Conservation (phyloP, 2,329 filamentous ascomycete species). For the Metarhizium anisopliae region DNA sequence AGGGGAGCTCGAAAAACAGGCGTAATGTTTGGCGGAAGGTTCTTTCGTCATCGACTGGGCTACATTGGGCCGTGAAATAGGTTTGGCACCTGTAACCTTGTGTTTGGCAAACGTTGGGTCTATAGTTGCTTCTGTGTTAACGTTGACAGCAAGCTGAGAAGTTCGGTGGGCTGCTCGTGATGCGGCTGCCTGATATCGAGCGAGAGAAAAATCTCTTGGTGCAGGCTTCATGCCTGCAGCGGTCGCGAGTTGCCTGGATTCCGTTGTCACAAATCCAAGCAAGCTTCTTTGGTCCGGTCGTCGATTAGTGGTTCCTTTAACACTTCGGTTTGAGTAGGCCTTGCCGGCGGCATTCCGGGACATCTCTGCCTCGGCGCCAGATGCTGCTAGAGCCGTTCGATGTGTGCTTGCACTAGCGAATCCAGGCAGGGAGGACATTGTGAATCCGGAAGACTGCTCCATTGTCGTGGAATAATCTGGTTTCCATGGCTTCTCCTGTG, state of each 20-base stretch:
- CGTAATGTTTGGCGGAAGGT: constrained; percentile 36
- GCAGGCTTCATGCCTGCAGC: constrained; percentile 7
- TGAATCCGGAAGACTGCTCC: constrained; percentile 49
- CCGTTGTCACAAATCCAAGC: constrained; percentile 28
- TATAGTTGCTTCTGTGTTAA: constrained; percentile 14
- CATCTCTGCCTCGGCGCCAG: constrained; percentile 10
- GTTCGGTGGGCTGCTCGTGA: constrained; percentile 12
- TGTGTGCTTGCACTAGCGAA: constrained; percentile 56
- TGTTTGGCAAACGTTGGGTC: constrained; percentile 26
- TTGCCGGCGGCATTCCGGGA: constrained; percentile 4
- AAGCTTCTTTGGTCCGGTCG: constrained; percentile 32
- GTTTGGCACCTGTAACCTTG: constrained; percentile 30
- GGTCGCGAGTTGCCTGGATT: constrained; percentile 7
- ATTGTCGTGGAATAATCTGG: constrained; percentile 51
- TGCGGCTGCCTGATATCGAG: constrained; percentile 18
- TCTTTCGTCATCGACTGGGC: constrained; percentile 14
- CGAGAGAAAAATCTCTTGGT: constrained; percentile 11
- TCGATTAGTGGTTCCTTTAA: constrained; percentile 20
- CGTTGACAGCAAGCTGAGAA: constrained; percentile 1
- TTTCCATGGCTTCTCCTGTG: constrained; percentile 26
- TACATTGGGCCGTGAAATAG: constrained; percentile 24
- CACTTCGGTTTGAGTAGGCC: constrained; percentile 9
- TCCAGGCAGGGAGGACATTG: constrained; percentile 44
- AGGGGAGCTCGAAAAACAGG: constrained; percentile 51
- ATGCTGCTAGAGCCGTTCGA: constrained; percentile 28